Base-by-base conservation (phyloP, 208 protist species). In the Trypanosoma vivax region DNA sequence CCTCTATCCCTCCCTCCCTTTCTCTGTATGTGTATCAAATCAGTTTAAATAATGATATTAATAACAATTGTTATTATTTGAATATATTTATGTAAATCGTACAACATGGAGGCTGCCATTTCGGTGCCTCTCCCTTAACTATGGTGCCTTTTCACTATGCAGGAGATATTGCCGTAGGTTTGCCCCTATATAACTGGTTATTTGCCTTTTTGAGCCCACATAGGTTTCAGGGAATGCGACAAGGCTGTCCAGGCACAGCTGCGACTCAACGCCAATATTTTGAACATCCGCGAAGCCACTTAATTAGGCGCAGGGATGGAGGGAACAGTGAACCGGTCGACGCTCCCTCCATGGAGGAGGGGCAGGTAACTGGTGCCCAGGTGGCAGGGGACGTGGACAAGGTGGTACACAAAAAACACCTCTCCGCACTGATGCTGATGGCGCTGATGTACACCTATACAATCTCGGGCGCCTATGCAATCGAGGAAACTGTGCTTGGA, bases 391-490 rank as follows among this genome's bases (percentile, higher is more conserved):
- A 45, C 25, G 6, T 34, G 24, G 33, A 61, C 23, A 61, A 56
- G 30, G 43, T 33, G 13, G 28, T 14, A 27, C 39, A 27, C 31
- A 40, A 46, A 24, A 68, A 39, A 24, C 24, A 47, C 18, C 73
- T 88, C 28, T 86, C 79, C 3, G 60, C 74, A 33, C 14, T 86
- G 25, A 63, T 92, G 50, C 58, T 92, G 5, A 76, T 75, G n/a
- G 85, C 73, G 0, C 56, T 88, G 9, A 92, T 88, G 81, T 89
- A 89, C 61, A 81, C 76, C n/a, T 79, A 81, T 33, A 82, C 85
- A 19, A 83, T 77, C 37, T 76, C 70, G 56, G 78, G 85, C 9
- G 76, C 76, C 3, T 88, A 89, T 59, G 78, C 80, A 3, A 82
- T 89, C 25, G 85, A 92, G 54, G 78, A 92, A 47, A 85, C 81